phyloP scores from a whole-genome alignment of 2,329 filamentous ascomycete species.

The Alternaria metachromatica region DNA sequence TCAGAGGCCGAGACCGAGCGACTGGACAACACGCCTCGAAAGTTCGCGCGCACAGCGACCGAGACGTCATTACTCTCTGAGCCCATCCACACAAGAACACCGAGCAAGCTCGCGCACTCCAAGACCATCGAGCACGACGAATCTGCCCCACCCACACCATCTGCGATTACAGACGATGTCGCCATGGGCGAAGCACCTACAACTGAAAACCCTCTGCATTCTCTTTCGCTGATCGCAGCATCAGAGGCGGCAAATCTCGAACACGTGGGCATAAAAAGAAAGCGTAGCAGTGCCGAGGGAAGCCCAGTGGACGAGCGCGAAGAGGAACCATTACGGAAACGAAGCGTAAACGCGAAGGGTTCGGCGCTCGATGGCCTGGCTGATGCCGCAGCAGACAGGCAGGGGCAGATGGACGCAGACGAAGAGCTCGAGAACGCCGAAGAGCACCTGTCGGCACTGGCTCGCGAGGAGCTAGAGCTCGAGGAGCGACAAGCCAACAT shows the following conservation, averaged over 20 bases:
- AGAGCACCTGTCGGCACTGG: conserved; percentile 40
- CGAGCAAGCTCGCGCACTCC: conserved; percentile 47
- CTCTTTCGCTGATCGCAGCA: conserved; percentile 40
- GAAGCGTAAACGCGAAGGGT: conserved; percentile 37
- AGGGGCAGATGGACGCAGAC: conserved; percentile 43
- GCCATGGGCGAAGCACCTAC: conserved; percentile 22
- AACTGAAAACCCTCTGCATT: conserved; percentile 35
- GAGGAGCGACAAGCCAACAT: conserved; percentile 45
- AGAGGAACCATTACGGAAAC: conserved; percentile 48
- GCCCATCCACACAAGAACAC: conserved; percentile 41
- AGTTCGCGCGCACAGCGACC: conserved; percentile 52
- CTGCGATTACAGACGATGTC: conserved; percentile 23
- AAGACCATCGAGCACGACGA: conserved; percentile 42
- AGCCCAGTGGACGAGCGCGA: conserved; percentile 47
- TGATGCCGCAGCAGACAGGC: conserved; percentile 34
- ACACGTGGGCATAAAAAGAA: conserved; percentile 51
- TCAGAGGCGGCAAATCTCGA: conserved; percentile 44
- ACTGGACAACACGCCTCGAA: conserved; percentile 85
- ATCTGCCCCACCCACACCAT: conserved; percentile 39
- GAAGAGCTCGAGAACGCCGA: conserved; percentile 62
- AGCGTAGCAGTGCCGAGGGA: conserved; percentile 51
- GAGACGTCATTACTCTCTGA: conserved; percentile 46
- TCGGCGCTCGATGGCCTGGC: conserved; percentile 38
- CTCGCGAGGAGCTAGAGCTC: conserved; percentile 41
- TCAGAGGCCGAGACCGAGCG: conserved; percentile 95